Evolutionary conservation across 1,284 basidiomycete species (phyloP).

Genomic region (Ustilago bromivora): DNA sequence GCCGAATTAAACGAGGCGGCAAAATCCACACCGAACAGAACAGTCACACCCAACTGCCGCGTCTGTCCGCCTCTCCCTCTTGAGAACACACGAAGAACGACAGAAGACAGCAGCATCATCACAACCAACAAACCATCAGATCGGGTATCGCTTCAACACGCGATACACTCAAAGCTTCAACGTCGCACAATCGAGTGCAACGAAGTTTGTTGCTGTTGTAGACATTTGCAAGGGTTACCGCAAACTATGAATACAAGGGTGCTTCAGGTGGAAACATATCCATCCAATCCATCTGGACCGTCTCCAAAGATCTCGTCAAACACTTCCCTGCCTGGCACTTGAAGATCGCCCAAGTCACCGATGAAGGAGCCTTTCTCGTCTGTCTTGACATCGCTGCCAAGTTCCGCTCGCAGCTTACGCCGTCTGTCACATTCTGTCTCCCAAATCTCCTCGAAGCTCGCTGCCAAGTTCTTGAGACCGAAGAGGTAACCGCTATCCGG

Average conservation of each 20-base stretch:
- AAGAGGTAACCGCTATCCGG: constrained; percentile 95
- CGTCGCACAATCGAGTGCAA: not conserved
- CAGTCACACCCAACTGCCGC: not conserved
- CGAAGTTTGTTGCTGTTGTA: not conserved
- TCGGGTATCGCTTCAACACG: not conserved
- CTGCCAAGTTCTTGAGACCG: constrained; percentile 82
- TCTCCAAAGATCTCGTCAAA: constrained; percentile 68
- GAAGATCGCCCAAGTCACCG: constrained; percentile 57
- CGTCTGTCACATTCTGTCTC: constrained; percentile 53
- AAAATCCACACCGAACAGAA: not conserved
- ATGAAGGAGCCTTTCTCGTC: constrained; percentile 40
- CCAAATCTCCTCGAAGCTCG: constrained; percentile 75
- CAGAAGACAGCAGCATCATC: not conserved
- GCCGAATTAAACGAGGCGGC: constrained; percentile 5
- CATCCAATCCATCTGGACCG: constrained; percentile 44
- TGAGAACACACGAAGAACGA: not conserved
- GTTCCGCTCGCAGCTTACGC: constrained; percentile 14
- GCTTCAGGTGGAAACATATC: constrained; percentile 56
- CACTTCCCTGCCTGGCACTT: constrained; percentile 63
- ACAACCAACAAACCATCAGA: not conserved
- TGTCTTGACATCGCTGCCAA: constrained; percentile 11
- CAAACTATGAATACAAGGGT: not conserved
- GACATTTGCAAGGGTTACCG: not conserved
- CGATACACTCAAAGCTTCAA: not conserved
- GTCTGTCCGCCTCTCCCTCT: not conserved